phyloP scores from a whole-genome alignment of 225 moss, liverwort and hornwort genomes.

The Rhytidiadelphus loreus region DNA sequence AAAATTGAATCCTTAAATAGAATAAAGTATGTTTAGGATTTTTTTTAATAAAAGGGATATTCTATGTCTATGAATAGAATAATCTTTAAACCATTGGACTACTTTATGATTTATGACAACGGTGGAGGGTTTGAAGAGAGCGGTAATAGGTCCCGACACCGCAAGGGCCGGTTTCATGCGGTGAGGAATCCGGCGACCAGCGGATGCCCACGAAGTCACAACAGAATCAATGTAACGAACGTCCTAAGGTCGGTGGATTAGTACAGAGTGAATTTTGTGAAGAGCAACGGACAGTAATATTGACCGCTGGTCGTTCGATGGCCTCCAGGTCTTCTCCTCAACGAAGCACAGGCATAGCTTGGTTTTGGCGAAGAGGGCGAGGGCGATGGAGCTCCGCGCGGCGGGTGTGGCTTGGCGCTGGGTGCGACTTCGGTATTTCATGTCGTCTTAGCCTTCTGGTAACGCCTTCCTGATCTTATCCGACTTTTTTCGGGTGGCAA shows the following conservation, averaged over 20 bases:
- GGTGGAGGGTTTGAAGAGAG: neutral
- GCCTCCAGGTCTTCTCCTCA: neutral
- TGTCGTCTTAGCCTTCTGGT: neutral
- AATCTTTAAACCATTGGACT: neutral
- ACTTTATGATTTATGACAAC: neutral
- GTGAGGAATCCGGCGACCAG: neutral
- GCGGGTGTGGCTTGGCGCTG: neutral
- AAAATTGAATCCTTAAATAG: neutral
- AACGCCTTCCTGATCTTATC: neutral
- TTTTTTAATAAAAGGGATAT: too few species aligned
- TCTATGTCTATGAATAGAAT: neutral
- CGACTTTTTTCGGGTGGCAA: neutral
- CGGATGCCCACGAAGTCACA: neutral
- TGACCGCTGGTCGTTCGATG: neutral
- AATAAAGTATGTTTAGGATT: neutral
- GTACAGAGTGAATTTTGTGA: too few species aligned
- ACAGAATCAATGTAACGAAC: accelerated
- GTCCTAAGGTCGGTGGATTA: neutral
- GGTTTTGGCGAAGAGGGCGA: neutral
- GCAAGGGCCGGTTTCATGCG: neutral
- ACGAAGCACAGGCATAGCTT: neutral
- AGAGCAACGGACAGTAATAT: neutral
- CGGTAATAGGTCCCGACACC: neutral
- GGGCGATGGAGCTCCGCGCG: neutral
- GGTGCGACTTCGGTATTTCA: neutral